Evolutionary conservation across 306 rosid genomes (phyloP).

Genomic region (Clitoria ternatea): DNA sequence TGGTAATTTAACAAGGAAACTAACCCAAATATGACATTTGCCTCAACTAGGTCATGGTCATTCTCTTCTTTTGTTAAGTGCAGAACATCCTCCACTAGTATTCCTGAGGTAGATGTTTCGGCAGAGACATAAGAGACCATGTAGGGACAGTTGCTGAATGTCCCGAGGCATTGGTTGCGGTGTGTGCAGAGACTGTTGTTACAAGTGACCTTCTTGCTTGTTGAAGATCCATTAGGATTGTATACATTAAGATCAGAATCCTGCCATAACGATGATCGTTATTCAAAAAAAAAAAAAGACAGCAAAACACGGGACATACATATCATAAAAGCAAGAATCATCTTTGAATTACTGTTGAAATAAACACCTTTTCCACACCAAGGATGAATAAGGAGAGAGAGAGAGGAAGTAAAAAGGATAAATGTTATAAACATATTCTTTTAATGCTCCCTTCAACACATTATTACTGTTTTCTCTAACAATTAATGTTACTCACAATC

Average conservation of each 20-base stretch:
- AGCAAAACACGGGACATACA: neutral
- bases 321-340: neutral
- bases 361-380: neutral
- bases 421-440: neutral
- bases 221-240: conserved; percentile 71
- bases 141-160: conserved; percentile 73
- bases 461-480: too few species aligned
- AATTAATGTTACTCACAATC: too few species aligned
- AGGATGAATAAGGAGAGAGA: neutral
- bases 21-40: conserved; percentile 83
- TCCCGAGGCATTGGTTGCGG: conserved; percentile 56
- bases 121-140: conserved; percentile 85
- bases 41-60: conserved; percentile 55
- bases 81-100: conserved; percentile 80
- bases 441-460: too few species aligned
- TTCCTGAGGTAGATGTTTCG: conserved; percentile 82
- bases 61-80: conserved; percentile 59
- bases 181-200: conserved; percentile 58
- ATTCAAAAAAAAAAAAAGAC: conserved; percentile 5
- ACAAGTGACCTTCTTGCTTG: conserved; percentile 79
- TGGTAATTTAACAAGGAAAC: conserved; percentile 26
- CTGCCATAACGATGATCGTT: conserved; percentile 33
- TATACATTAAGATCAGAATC: conserved; percentile 73
- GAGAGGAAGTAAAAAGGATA: too few species aligned
- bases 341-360: neutral